phyloP scores from a whole-genome alignment of 2,329 filamentous ascomycete species.

The Arthrobotrys musiformis region DNA sequence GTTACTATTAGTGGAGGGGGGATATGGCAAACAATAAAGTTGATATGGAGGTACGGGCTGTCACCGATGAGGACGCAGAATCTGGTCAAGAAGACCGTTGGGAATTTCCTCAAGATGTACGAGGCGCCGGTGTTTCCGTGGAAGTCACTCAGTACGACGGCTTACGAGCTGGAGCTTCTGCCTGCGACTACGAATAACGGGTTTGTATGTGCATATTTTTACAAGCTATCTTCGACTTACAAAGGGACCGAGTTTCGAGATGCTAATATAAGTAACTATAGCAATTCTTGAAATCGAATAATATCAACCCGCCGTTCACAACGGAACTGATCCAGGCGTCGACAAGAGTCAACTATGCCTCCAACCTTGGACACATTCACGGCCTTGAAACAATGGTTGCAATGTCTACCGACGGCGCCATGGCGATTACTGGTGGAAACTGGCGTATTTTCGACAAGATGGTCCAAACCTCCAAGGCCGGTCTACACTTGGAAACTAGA shows the following conservation, averaged over 20 bases:
- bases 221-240: no score
- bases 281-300: conserved; percentile 75
- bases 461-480: conserved; percentile 73
- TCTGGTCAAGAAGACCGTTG: conserved; percentile 77
- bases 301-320: conserved; percentile 74
- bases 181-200: conserved; percentile 77
- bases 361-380: conserved; percentile 86
- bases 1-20: conserved; percentile 71
- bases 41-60: conserved; percentile 86
- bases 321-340: conserved; percentile 88
- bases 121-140: conserved; percentile 86
- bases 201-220: conserved; percentile 10
- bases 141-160: conserved; percentile 75
- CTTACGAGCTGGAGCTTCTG: conserved; percentile 74
- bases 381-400: conserved; percentile 91
- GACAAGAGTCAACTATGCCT: conserved; percentile 93
- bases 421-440: conserved; percentile 83
- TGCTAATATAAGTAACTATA: conserved; percentile 60
- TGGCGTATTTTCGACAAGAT: conserved; percentile 93
- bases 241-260: no score
- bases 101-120: conserved; percentile 82
- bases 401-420: conserved; percentile 86
- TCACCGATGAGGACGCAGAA: conserved; percentile 78
- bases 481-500: conserved; percentile 73
- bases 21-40: conserved; percentile 83